Percentiles rank a stretch among this genome's conserved stretches.
Conservation (phyloP, 108 stramenopile species). For the Cyclotella choctawhatcheeana region DNA sequence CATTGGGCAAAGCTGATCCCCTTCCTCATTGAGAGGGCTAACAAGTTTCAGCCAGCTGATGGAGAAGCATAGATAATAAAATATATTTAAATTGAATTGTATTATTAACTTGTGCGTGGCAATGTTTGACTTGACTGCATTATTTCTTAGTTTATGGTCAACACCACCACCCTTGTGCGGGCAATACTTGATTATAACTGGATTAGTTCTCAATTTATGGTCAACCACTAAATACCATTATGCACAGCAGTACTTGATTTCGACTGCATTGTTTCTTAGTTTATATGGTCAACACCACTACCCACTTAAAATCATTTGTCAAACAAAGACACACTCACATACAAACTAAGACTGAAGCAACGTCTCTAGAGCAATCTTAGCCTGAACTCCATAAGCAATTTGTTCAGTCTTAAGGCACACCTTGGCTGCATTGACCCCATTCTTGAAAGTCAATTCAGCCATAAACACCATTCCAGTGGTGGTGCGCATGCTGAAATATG, state of each 20-base stretch:
- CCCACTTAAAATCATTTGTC: no score
- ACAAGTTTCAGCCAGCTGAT: slow-evolving; percentile 41
- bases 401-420: slow-evolving; percentile 90
- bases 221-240: no score
- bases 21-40: slow-evolving; percentile 32
- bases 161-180: no score
- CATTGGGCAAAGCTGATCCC: slow-evolving; percentile 52
- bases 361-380: slow-evolving; percentile 82
- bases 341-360: slow-evolving; percentile 61
- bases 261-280: no score
- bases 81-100: no score
- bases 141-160: no score
- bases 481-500: slow-evolving; percentile 89
- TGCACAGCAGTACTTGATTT: no score
- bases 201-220: background rate
- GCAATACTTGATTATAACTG: background rate
- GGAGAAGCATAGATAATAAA: no score
- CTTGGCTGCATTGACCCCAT: slow-evolving; percentile 91
- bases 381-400: slow-evolving; percentile 70
- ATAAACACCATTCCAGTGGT: slow-evolving; percentile 80
- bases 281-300: no score
- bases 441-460: slow-evolving; percentile 94
- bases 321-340: background rate
- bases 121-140: no score
- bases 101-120: no score